A percentile compares a stretch with the other conserved stretches of the same genome.
Evolutionary conservation across 2,329 filamentous ascomycete genomes (phyloP).

Genomic region (Xylaria sp.): DNA sequence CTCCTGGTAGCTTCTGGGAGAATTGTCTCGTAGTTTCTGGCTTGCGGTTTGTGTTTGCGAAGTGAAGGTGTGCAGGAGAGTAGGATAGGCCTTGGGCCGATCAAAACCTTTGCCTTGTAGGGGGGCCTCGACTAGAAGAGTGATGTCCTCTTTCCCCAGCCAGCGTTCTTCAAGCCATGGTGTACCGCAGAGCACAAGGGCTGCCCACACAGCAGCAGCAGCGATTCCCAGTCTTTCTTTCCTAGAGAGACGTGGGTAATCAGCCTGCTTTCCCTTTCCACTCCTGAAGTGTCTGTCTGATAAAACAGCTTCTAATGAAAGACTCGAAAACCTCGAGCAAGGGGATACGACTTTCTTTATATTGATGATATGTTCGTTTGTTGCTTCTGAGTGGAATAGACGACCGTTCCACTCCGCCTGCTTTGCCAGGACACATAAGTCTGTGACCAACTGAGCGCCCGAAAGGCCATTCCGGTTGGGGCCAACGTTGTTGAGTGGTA

Average conservation of each 20-base stretch:
- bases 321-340: background rate
- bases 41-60: background rate
- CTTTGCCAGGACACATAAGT: background rate
- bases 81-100: background rate
- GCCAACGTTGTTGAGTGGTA: background rate
- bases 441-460: background rate
- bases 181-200: constrained; percentile 7
- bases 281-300: background rate
- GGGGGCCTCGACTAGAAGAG: background rate
- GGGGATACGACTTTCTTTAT: background rate
- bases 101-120: background rate
- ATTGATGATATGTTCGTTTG: background rate
- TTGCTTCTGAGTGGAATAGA: background rate
- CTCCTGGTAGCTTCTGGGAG: background rate
- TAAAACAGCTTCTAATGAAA: background rate
- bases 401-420: background rate
- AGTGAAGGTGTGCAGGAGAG: background rate
- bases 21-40: background rate
- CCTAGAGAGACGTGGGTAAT: background rate
- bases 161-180: constrained; percentile 3
- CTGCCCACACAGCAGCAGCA: constrained; percentile 3
- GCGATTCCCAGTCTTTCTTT: constrained; percentile 4
- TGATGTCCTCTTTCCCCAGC: constrained; percentile 1
- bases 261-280: background rate
- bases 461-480: background rate